Base-by-base conservation (phyloP, 2,329 filamentous ascomycete species). In the Colletotrichum magnum region DNA sequence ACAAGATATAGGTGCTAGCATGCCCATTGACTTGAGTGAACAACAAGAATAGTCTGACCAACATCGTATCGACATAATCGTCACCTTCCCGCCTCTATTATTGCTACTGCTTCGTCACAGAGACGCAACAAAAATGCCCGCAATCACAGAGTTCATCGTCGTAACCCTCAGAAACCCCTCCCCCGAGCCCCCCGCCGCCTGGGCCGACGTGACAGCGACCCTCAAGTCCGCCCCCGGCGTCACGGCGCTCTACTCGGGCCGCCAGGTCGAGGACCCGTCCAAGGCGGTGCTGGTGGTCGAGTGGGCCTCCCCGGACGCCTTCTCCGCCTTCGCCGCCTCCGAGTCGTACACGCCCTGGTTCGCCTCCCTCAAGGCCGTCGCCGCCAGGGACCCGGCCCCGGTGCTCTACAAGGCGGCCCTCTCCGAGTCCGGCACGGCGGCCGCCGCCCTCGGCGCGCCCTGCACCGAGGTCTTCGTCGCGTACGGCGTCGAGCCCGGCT, bases 341-440 rank as follows among this genome's bases (percentile, higher is more conserved):
- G 78, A 80, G 28, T 79, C 76, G 69, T 82, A 80, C 62, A 79
- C 80, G 57, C 81, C 79, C 71, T 83, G 82, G 74, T 77, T 82
- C 18, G 78, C 79, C 47, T 79, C 79, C 9, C 73, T 81, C 48
- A 75, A 74, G 58, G 76, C 78, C 68, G 61, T 79, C 62, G 53
- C 62, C 3, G 53, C 72, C 5, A 68, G 74, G 48, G 54, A 47
- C 36, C 57, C 64, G 36, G 72, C 71, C 48, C 68, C 72, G 36
- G 72, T 74, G 47, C 69, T 77, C 53, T 73, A 77, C 64, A 71
- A 72, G 52, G 71, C 58, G 1, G 64, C 60, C 28, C 51, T 72
- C 24, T 28, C 63, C 10, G 39, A 72, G 63, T 54, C 21, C 21
- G 21, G 21, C 21, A 24, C 21, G 21, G 21, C 72, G 68, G 74